Evolutionary conservation across 2,329 filamentous ascomycete genomes (phyloP), one percentile per base, ranked within the genome.

Genomic region (Ophiognomonia clavigignenti-juglandacearum): DNA sequence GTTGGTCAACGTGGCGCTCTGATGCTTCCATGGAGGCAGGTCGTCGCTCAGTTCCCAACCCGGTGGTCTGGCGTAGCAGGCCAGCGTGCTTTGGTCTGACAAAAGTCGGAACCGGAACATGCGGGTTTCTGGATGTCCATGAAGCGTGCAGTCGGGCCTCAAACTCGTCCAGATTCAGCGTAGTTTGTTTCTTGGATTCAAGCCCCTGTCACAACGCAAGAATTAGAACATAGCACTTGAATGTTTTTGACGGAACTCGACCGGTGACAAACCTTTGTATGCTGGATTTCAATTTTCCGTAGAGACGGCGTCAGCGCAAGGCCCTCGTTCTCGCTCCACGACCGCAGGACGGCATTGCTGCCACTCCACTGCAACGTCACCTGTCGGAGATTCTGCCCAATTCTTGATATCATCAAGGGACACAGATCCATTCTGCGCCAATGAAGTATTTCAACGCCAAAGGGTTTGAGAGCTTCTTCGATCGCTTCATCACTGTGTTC

Each of bases 401-500:
- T 19, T 22, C 43, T 44, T 4, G 42, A 47, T 7, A 64, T 57
- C 3, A 55, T 54, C 8, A 59, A 55, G 1, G 54, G 56, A 39
- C 54, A 59, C 2, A 65, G 40, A 39, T 65, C 63, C 3, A 48
- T 37, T 47, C 59, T 61, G 5, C 50, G 54, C 63, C 63, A 65
- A 27, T 64, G 56, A 45, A 57, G 60, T 2, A 54, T 52, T 45
- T 63, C 59, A 9, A 65, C 55, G 10, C 54, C 48, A 31, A 64
- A 56, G 1, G 39, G 42, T 10, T 53, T 46, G 8, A 64, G 48
- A 0, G 55, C 45, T 13, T 56, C 45, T 31, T 59, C 58, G 26
- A 65, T 65, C 1, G 55, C 55, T 35, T 59, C 54, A 36, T 65
- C 58, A 27, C 58, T 60, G 38, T 65, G 62, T 4, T 56, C 35